phyloP scores from a whole-genome alignment of 2,329 filamentous ascomycete genomes.

The Davidsoniella neocaledoniae region DNA sequence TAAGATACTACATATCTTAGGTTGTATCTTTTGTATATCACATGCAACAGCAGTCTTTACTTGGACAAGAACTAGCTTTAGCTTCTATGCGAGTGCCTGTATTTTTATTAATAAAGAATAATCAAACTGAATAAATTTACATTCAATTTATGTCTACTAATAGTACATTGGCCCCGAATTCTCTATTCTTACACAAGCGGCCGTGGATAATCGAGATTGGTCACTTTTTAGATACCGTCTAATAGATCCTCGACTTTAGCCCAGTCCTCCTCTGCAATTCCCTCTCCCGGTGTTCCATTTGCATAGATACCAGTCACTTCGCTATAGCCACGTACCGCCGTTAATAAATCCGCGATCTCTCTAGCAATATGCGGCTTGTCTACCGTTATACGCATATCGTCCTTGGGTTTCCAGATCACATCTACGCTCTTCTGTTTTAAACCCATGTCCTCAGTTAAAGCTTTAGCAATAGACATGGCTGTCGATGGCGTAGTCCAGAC shows the following conservation, averaged over 20 bases:
- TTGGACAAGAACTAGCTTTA: too few relatives aligned
- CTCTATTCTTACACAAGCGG: not conserved
- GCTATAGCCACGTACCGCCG: constrained; percentile 40
- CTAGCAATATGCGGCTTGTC: constrained; percentile 35
- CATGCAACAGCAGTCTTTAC: too few relatives aligned
- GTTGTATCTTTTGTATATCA: too few relatives aligned
- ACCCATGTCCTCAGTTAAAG: constrained; percentile 25
- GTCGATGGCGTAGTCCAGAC: constrained; percentile 12
- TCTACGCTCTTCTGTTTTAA: constrained; percentile 51
- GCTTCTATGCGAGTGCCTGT: too few relatives aligned
- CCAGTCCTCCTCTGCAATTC: constrained; percentile 31
- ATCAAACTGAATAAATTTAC: too few relatives aligned
- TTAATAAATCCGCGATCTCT: constrained; percentile 39
- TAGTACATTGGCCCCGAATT: too few relatives aligned
- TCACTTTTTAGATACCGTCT: constrained; percentile 18
- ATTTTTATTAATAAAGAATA: too few relatives aligned
- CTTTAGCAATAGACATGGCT: constrained; percentile 9
- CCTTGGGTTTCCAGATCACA: constrained; percentile 63
- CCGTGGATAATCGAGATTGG: not conserved
- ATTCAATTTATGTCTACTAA: too few relatives aligned
- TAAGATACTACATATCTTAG: too few relatives aligned
- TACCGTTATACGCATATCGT: constrained; percentile 50
- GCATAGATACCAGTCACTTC: constrained; percentile 61
- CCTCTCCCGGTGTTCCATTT: constrained; percentile 35
- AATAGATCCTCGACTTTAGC: constrained; percentile 23